phyloP scores from a whole-genome alignment of 2,329 filamentous ascomycete species.

The Bipolaris victoriae region DNA sequence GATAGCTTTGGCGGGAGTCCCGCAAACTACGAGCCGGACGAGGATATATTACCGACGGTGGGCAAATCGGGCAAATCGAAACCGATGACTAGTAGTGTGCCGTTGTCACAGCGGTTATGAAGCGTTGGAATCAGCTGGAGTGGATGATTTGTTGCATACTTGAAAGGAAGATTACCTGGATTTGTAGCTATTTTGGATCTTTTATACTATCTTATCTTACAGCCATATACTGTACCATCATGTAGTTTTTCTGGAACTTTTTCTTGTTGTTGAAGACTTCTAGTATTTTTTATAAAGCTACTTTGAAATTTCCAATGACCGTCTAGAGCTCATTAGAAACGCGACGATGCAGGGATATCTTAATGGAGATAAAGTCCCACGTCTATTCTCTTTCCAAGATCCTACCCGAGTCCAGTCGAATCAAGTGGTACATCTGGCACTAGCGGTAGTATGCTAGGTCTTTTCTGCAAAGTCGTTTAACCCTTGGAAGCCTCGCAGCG shows the following conservation, averaged over 20 bases:
- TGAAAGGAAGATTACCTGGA: not conserved
- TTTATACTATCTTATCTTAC: not conserved
- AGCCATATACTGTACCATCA: not conserved
- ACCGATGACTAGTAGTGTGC: slow-evolving; percentile 4
- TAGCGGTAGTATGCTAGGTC: not conserved
- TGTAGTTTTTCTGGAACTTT: not conserved
- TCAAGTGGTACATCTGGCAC: not conserved
- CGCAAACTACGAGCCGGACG: slow-evolving; percentile 16
- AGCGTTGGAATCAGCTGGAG: not conserved
- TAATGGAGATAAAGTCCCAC: not conserved
- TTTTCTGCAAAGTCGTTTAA: not conserved
- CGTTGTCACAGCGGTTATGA: slow-evolving; percentile 5
- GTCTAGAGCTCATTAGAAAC: not conserved
- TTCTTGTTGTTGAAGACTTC: not conserved
- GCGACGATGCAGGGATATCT: not conserved
- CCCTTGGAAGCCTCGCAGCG: not conserved
- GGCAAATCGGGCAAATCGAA: slow-evolving; percentile 18
- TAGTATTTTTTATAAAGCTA: not conserved
- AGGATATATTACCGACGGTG: slow-evolving; percentile 42
- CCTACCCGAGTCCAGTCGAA: too few relatives aligned
- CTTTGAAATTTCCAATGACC: not conserved
- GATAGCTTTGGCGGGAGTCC: slow-evolving; percentile 32
- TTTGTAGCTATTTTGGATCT: not conserved
- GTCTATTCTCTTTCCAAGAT: not conserved
- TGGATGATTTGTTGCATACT: not conserved